phyloP scores from a whole-genome alignment of 2,329 filamentous ascomycete species.

The Hawksworthiomyces lignivorus region DNA sequence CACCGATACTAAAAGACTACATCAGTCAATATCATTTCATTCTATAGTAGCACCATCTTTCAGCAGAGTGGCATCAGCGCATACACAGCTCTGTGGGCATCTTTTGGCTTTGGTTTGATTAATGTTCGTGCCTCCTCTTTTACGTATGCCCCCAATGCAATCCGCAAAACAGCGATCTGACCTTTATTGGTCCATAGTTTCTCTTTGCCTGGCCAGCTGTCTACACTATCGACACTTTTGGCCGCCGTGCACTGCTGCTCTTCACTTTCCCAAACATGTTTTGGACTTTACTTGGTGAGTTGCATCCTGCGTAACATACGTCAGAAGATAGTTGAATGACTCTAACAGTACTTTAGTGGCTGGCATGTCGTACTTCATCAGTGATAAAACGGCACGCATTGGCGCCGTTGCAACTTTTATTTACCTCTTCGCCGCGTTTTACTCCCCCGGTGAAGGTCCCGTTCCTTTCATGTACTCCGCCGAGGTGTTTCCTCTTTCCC shows the following conservation, averaged over 20 bases:
- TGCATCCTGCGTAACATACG: background rate
- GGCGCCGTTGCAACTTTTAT: conserved; percentile 46
- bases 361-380: conserved; percentile 10
- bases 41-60: conserved; percentile 63
- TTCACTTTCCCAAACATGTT: conserved; percentile 64
- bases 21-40: conserved; percentile 65
- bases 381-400: conserved; percentile 17
- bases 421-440: conserved; percentile 23
- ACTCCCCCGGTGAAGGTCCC: conserved; percentile 47
- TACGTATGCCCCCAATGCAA: too few species aligned
- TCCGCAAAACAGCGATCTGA: too few species aligned
- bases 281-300: conserved; percentile 48
- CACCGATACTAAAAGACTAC: background rate
- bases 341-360: background rate
- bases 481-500: conserved; percentile 63
- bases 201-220: conserved; percentile 57
- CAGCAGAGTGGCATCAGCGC: conserved; percentile 46
- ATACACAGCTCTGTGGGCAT: conserved; percentile 51
- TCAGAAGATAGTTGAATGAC: too few species aligned
- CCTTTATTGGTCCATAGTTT: too few species aligned
- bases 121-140: conserved; percentile 29
- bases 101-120: conserved; percentile 57
- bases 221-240: conserved; percentile 60
- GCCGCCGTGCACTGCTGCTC: conserved; percentile 52
- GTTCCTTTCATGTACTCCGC: conserved; percentile 64